Conservation (phyloP, 2,329 filamentous ascomycete genomes). For the Pyricularia sp. region DNA sequence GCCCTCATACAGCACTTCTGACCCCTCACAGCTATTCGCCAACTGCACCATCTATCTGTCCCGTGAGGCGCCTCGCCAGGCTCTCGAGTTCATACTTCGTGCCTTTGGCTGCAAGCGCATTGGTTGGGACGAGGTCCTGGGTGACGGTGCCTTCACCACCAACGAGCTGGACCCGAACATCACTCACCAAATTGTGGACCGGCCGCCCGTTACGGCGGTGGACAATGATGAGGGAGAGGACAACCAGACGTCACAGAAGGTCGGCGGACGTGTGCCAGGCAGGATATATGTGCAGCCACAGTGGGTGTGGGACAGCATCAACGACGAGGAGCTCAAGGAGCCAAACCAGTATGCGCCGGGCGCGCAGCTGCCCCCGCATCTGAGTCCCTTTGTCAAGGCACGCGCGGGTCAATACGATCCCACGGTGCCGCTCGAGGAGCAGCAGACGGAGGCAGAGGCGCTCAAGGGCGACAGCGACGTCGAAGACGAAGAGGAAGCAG, state of each 20-base stretch:
- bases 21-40: constrained; percentile 70
- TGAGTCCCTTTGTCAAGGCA: constrained; percentile 90
- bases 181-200: constrained; percentile 93
- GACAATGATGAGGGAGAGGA: constrained; percentile 44
- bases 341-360: constrained; percentile 86
- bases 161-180: constrained; percentile 82
- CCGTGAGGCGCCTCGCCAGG: constrained; percentile 81
- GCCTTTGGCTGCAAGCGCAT: constrained; percentile 94
- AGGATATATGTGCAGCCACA: constrained; percentile 92
- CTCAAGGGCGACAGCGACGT: constrained; percentile 52
- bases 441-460: constrained; percentile 80
- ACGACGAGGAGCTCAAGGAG: constrained; percentile 79
- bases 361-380: constrained; percentile 80
- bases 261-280: constrained; percentile 66
- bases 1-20: constrained; percentile 55
- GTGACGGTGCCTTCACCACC: constrained; percentile 85
- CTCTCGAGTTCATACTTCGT: constrained; percentile 86
- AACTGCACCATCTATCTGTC: constrained; percentile 89
- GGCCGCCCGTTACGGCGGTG: constrained; percentile 62
- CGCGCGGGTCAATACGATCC: constrained; percentile 88
- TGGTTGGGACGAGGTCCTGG: constrained; percentile 86
- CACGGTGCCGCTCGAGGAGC: constrained; percentile 72
- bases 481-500: constrained; percentile 33
- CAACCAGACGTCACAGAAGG: constrained; percentile 52
- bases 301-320: constrained; percentile 97